Percentiles rank a stretch among this genome's conserved stretches.
Evolutionary conservation across 495 filamentous ascomycete genomes (phyloP).

Genomic region (Cercophora scortea): DNA sequence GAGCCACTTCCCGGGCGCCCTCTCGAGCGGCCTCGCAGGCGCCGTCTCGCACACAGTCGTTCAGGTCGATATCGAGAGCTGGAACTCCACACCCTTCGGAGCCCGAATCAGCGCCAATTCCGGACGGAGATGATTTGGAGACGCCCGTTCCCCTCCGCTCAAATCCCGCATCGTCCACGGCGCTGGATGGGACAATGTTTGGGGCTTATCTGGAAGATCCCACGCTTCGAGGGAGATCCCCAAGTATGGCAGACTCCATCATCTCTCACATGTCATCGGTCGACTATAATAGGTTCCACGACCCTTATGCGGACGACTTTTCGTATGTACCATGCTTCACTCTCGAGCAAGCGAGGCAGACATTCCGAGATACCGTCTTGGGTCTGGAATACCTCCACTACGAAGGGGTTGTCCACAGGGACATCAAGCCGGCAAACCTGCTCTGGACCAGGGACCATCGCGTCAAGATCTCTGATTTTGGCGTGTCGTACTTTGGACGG

Average conservation of each 20-base stretch:
- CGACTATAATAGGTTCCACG: slow-evolving; percentile 43
- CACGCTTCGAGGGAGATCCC: slow-evolving; percentile 43
- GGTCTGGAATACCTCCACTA: slow-evolving; percentile 95
- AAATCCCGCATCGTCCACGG: slow-evolving; percentile 42
- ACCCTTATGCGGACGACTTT: slow-evolving; percentile 70
- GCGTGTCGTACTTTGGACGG: slow-evolving; percentile 90
- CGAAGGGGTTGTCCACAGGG: slow-evolving; percentile 92
- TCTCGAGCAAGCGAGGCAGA: slow-evolving; percentile 70
- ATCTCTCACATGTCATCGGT: slow-evolving; percentile 53
- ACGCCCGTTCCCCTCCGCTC: slow-evolving; percentile 36
- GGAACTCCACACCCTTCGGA: slow-evolving; percentile 38
- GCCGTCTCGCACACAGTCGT: slow-evolving; percentile 39
- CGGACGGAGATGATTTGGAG: slow-evolving; percentile 36
- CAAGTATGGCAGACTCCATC: slow-evolving; percentile 54
- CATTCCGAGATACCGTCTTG: slow-evolving; percentile 88
- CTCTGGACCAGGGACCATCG: slow-evolving; percentile 76
- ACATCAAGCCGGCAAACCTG: slow-evolving; percentile 98
- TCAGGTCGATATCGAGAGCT: slow-evolving; percentile 35
- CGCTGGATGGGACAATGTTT: slow-evolving; percentile 70
- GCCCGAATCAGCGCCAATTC: slow-evolving; percentile 25
- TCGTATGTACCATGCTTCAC: slow-evolving; percentile 89
- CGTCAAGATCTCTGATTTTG: slow-evolving; percentile 99
- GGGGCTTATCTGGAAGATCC: slow-evolving; percentile 57
- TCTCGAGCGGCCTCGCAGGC: slow-evolving; percentile 35
- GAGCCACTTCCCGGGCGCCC: slow-evolving; percentile 33